Percentiles rank a stretch among this genome's conserved stretches.
phyloP scores from a whole-genome alignment of 1,284 basidiomycete genomes.

The Paramarasmius palmivorus region DNA sequence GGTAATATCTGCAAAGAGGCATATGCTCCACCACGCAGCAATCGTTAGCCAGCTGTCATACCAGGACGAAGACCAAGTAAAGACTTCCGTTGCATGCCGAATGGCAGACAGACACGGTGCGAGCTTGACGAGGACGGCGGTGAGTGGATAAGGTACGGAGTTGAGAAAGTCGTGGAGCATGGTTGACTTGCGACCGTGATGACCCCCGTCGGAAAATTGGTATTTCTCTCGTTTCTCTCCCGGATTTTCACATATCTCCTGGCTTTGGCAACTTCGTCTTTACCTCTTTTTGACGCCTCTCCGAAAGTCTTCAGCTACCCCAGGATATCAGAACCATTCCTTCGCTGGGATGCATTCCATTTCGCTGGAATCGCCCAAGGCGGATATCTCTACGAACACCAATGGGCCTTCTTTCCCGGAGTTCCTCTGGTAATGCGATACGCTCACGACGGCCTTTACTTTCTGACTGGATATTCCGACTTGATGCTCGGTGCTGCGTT shows the following conservation, averaged over 20 bases:
- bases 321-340: conserved; percentile 29
- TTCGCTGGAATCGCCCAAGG: conserved; percentile 68
- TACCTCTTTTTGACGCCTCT: conserved; percentile 35
- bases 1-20: conserved; percentile 57
- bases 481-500: conserved; percentile 36
- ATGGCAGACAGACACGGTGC: conserved; percentile 52
- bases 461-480: conserved; percentile 6
- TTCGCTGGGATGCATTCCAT: conserved; percentile 93
- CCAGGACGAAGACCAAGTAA: conserved; percentile 63
- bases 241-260: conserved; percentile 14
- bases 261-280: conserved; percentile 5
- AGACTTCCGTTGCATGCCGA: conserved; percentile 51
- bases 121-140: conserved; percentile 56
- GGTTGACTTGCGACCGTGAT: neutral
- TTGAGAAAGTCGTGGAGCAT: conserved; percentile 49
- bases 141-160: conserved; percentile 61
- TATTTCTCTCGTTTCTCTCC: conserved; percentile 22
- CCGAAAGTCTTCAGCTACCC: conserved; percentile 34
- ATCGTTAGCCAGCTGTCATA: conserved; percentile 72
- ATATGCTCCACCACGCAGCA: conserved; percentile 76
- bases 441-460: conserved; percentile 26
- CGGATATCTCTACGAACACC: conserved; percentile 78
- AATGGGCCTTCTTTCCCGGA: conserved; percentile 88
- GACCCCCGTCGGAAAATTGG: conserved; percentile 8
- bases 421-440: conserved; percentile 56